These are phyloP conservation scores for Komagataella populi DNA, from an alignment of 805 yeast genomes.

Conservation along the genomic window DNA sequence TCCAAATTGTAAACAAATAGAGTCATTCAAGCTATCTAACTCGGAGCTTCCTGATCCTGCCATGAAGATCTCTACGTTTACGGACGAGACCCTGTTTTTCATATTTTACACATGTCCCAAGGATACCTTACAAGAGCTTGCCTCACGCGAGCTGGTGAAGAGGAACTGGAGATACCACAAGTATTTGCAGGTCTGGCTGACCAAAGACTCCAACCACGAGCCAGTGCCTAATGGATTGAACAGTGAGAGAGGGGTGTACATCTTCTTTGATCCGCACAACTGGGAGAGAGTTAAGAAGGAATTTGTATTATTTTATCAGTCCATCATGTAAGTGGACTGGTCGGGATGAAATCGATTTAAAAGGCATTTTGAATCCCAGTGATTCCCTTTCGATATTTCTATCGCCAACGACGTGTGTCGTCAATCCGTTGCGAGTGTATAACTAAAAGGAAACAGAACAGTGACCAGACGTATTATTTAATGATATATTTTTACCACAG, in stretches of 20 bases:
- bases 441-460: background rate
- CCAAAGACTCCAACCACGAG: slow-evolving; percentile 83
- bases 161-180: slow-evolving; percentile 97
- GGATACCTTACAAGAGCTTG: slow-evolving; percentile 85
- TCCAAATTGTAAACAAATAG: slow-evolving; percentile 63
- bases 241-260: slow-evolving; percentile 85
- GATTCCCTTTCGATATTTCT: background rate
- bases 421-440: background rate
- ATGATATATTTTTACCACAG: background rate
- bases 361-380: background rate
- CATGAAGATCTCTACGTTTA: slow-evolving; percentile 41
- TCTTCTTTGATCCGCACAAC: slow-evolving; percentile 87
- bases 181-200: slow-evolving; percentile 90
- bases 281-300: slow-evolving; percentile 88
- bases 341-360: background rate
- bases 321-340: background rate
- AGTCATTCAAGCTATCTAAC: slow-evolving; percentile 24
- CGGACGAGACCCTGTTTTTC: slow-evolving; percentile 88
- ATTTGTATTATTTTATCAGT: slow-evolving; percentile 36
- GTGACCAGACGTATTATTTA: background rate
- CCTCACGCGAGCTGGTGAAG: slow-evolving; percentile 79
- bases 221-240: slow-evolving; percentile 60
- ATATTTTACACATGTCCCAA: slow-evolving; percentile 89
- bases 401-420: background rate
- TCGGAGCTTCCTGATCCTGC: slow-evolving; percentile 14